phyloP scores from a whole-genome alignment of 495 filamentous ascomycete species.

The Chaetomium fimeti region DNA sequence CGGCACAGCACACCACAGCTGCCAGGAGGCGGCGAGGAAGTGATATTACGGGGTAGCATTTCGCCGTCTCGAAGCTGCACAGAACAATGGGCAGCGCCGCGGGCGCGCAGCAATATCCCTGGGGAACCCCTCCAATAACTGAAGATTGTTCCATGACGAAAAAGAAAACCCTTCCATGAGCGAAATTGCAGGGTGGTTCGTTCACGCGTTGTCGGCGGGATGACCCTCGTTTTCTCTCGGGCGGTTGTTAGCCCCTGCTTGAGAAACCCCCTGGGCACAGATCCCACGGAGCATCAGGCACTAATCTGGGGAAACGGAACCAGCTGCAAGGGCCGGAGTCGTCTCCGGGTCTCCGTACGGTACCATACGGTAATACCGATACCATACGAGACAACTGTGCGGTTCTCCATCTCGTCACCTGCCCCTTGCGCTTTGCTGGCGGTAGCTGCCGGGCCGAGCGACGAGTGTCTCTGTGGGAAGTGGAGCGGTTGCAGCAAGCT shows the following conservation, averaged over 20 bases:
- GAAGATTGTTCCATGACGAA: neutral
- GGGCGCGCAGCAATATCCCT: slow-evolving; percentile 1
- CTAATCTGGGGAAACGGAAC: neutral
- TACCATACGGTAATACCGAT: slow-evolving; percentile 1
- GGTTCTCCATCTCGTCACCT: neutral
- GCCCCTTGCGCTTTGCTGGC: neutral
- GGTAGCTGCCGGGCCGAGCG: slow-evolving; percentile 15
- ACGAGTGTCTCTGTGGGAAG: neutral
- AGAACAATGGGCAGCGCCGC: slow-evolving; percentile 6
- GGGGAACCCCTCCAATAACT: neutral
- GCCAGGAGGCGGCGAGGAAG: neutral
- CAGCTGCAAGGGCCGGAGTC: neutral
- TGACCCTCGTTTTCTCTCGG: too few species aligned
- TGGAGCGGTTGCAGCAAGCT: neutral
- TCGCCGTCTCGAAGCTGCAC: slow-evolving; percentile 7
- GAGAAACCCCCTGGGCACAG: neutral
- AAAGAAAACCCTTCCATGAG: neutral
- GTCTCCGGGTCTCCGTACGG: neutral
- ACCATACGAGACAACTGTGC: neutral
- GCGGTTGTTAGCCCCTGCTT: neutral
- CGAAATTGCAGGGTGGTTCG: slow-evolving; percentile 9
- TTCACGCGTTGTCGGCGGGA: neutral
- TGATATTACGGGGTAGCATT: slow-evolving; percentile 4
- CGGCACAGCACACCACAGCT: neutral
- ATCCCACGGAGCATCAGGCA: neutral